Conservation (phyloP, 768 basidiomycete species). For the Boletus speciosus region DNA sequence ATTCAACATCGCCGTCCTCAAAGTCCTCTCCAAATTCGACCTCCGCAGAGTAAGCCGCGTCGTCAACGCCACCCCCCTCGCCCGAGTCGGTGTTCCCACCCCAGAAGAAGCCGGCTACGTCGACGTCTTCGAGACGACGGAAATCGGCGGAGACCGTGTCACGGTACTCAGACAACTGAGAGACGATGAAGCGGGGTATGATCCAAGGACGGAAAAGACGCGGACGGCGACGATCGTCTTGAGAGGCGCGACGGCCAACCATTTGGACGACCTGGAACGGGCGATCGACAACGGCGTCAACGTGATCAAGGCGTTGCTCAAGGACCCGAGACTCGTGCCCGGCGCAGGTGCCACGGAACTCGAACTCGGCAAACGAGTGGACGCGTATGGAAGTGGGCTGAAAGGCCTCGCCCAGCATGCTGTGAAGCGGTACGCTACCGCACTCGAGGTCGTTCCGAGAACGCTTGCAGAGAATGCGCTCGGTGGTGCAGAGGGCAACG, state of each 20-base stretch:
- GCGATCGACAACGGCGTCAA: constrained; percentile 96
- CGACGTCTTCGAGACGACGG: constrained; percentile 92
- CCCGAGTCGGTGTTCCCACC: constrained; percentile 92
- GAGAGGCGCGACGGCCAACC: constrained; percentile 92
- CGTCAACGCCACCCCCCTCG: constrained; percentile 93
- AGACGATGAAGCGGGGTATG: constrained; percentile 61
- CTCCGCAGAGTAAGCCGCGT: constrained; percentile 92
- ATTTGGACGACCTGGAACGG: constrained; percentile 92
- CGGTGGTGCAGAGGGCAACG: constrained; percentile 87
- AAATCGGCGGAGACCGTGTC: constrained; percentile 97
- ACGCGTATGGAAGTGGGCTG: constrained; percentile 81
- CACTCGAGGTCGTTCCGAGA: constrained; percentile 88
- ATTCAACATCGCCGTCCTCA: constrained; percentile 90
- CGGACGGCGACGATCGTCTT: constrained; percentile 92
- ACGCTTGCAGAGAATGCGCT: constrained; percentile 95
- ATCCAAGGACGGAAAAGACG: constrained; percentile 63
- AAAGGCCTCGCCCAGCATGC: constrained; percentile 93
- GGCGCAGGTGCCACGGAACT: constrained; percentile 95
- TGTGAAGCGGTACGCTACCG: constrained; percentile 83
- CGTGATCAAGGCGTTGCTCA: constrained; percentile 89
- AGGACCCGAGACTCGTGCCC: constrained; percentile 85
- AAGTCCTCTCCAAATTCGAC: constrained; percentile 97
- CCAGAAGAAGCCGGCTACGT: constrained; percentile 93
- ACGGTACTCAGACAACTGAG: constrained; percentile 88
- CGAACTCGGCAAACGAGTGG: constrained; percentile 83